phyloP scores from a whole-genome alignment of 2,329 filamentous ascomycete genomes.

The Claviceps monticola region DNA sequence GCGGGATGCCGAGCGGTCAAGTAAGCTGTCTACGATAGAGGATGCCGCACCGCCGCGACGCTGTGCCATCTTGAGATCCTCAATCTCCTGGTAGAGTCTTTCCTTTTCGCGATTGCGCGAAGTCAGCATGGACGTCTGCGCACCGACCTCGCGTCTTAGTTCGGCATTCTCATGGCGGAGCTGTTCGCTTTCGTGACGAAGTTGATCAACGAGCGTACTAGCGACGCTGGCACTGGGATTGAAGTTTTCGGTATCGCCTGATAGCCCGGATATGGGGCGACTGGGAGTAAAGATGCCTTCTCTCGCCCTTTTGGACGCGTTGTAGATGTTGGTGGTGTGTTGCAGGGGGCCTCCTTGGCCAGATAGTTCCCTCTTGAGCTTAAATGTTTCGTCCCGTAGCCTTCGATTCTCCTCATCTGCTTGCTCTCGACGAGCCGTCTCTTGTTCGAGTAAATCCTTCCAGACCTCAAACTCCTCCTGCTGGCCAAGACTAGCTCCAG shows the following conservation, averaged over 20 bases:
- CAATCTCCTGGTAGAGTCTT: constrained; percentile 88
- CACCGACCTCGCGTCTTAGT: constrained; percentile 78
- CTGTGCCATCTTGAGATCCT: constrained; percentile 82
- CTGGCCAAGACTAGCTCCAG: constrained; percentile 33
- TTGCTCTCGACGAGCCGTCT: constrained; percentile 78
- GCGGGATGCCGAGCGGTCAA: constrained; percentile 87
- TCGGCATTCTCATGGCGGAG: constrained; percentile 87
- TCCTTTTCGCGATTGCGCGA: constrained; percentile 93
- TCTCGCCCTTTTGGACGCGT: constrained; percentile 43
- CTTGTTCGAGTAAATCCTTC: constrained; percentile 88
- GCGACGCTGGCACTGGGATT: constrained; percentile 41
- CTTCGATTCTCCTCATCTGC: constrained; percentile 77
- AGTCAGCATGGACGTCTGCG: constrained; percentile 94
- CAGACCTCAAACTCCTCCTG: constrained; percentile 69
- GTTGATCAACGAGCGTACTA: constrained; percentile 62
- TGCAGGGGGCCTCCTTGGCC: constrained; percentile 25
- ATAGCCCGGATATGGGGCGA: constrained; percentile 35
- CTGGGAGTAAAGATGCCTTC: constrained; percentile 30
- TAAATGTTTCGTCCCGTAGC: constrained; percentile 72
- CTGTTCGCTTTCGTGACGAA: constrained; percentile 55
- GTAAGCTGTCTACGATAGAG: constrained; percentile 71
- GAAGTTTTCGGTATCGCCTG: constrained; percentile 35
- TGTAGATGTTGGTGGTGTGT: constrained; percentile 53
- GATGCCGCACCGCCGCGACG: constrained; percentile 50
- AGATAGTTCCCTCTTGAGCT: constrained; percentile 46